Conservation (phyloP, 2,329 filamentous ascomycete species). For the Calonectria leucothoes region DNA sequence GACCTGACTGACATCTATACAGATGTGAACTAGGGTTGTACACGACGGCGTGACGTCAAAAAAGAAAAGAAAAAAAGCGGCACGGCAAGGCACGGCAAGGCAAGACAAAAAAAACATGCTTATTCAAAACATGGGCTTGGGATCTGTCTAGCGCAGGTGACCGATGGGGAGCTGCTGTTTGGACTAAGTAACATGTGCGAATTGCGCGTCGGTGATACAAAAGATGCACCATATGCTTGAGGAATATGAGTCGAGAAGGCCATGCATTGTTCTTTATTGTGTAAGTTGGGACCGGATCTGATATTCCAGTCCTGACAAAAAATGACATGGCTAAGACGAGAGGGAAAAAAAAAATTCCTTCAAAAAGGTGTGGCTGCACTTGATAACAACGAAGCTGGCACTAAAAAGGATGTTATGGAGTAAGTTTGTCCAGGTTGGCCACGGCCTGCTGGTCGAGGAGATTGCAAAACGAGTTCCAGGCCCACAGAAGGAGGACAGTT, state of each 20-base stretch:
- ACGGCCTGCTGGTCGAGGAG: background rate
- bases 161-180: background rate
- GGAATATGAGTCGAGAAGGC: background rate
- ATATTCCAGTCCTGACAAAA: background rate
- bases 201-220: background rate
- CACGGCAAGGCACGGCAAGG: background rate
- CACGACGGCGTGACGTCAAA: slow-evolving; percentile 35
- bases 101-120: background rate
- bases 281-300: background rate
- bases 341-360: background rate
- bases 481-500: background rate
- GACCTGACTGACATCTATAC: slow-evolving; percentile 26
- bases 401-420: background rate
- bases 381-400: background rate
- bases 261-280: background rate
- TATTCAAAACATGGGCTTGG: background rate
- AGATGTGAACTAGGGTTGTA: background rate
- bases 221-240: background rate
- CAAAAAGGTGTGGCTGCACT: background rate
- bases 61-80: background rate
- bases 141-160: background rate
- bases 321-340: background rate
- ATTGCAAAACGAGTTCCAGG: background rate
- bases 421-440: background rate
- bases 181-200: background rate